These are phyloP conservation scores for Naganishia antarctica DNA, from an alignment of 768 basidiomycete species.

Conservation along the genomic window DNA sequence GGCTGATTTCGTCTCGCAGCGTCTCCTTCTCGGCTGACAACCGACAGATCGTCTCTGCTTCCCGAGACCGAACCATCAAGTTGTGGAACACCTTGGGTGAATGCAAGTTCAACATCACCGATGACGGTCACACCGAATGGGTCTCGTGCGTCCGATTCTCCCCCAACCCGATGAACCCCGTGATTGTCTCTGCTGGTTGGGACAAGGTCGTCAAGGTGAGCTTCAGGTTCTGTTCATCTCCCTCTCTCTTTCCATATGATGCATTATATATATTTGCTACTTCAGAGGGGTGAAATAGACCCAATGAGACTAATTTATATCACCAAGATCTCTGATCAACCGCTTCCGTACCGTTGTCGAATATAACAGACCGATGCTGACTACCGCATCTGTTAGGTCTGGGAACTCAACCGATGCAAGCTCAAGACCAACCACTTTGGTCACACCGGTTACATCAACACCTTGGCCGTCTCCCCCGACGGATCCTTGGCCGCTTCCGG, in stretches of 20 bases:
- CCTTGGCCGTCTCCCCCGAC: conserved; percentile 95
- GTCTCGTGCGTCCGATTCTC: conserved; percentile 99
- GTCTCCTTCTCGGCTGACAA: conserved; percentile 99
- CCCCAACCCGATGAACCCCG: conserved; percentile 93
- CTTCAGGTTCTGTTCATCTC: conserved; percentile 22
- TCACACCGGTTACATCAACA: conserved; percentile 99
- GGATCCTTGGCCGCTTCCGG: conserved; percentile 98
- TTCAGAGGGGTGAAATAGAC: conserved; percentile 63
- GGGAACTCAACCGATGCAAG: conserved; percentile 99
- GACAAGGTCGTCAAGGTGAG: conserved; percentile 99
- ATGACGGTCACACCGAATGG: conserved; percentile 98
- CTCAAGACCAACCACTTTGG: conserved; percentile 99
- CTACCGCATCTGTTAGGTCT: conserved; percentile 61
- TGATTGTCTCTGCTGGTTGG: conserved; percentile 99
- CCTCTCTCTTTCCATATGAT: conserved; percentile 30
- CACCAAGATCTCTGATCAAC: conserved; percentile 73
- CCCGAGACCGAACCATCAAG: conserved; percentile 94
- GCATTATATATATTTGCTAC: conserved; percentile 75
- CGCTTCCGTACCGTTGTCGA: neutral
- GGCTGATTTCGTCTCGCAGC: conserved; percentile 25
- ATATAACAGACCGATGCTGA: conserved; percentile 2
- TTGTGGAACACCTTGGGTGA: conserved; percentile 99
- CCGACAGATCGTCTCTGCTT: conserved; percentile 97
- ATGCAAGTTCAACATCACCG: conserved; percentile 99
- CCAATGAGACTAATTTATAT: conserved; percentile 72